Base-by-base conservation (phyloP, 2,329 filamentous ascomycete species). In the Lasiodiplodia sp. region DNA sequence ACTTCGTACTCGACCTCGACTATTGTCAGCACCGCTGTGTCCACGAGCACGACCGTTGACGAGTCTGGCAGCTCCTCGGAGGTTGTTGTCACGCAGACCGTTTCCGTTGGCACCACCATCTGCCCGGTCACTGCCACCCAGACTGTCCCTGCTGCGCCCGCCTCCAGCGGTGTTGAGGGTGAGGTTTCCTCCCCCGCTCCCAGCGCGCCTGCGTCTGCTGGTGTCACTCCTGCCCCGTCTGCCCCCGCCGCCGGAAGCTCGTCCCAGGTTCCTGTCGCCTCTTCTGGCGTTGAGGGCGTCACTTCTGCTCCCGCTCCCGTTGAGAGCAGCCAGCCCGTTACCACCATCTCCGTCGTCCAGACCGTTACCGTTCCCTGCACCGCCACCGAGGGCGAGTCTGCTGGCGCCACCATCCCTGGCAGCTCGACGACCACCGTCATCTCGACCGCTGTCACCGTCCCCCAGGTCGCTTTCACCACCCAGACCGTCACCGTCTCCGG, bases 391-490 rank as follows among this genome's bases (percentile, higher is more conserved):
- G 71, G 78, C 66, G 69, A 72, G 21, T 73, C 75, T n/a, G 76
- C 40, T 12, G 67, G 77, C 56, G 68, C 70, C 44, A 75, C 76
- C n/a, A 76, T 79, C 60, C 72, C 75, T 2, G 71, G 68, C 28
- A 75, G 75, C 69, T 75, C 71, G 70, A 75, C 70, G 67, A 76
- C 73, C n/a, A 74, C 72, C 37, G 72, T 73, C 18, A 71, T 81
- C 60, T 73, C 77, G 25, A 83, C 80, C 4, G 79, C 79, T 23
- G 73, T 84, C 68, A 84, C 81, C 16, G 82, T 85, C 28, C 83
- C 83, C 0, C 79, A 82, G 70, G 80, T 83, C 12, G 75, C 78
- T 71, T 83, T 84, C 78, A 78, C 77, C 37, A 83, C 81, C 40
- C 69, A 75, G 34, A 76, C 77, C 23, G 69, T 74, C 65, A 74